Evolutionary conservation across 768 basidiomycete genomes (phyloP).

Genomic region (Russula ochroleuca): DNA sequence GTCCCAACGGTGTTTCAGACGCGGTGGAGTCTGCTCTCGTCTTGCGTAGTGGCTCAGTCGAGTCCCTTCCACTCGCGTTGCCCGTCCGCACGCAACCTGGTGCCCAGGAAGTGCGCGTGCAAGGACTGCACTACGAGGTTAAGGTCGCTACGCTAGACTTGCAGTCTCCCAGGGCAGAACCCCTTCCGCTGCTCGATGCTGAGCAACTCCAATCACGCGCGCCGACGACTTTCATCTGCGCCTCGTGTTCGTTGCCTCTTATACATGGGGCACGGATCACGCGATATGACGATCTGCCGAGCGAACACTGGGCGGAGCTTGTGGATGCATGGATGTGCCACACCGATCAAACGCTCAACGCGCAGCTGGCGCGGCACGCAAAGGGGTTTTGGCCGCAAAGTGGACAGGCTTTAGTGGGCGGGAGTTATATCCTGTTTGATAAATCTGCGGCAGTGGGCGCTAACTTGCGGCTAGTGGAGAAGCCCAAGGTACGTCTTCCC

Average conservation of each 20-base stretch:
- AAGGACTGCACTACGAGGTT: slow-evolving; percentile 62
- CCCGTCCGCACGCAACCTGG: slow-evolving; percentile 58
- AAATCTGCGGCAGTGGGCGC: slow-evolving; percentile 49
- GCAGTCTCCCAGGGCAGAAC: slow-evolving; percentile 25
- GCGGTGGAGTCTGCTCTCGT: slow-evolving; percentile 40
- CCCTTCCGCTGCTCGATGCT: slow-evolving; percentile 61
- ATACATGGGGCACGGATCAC: slow-evolving; percentile 45
- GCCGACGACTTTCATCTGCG: slow-evolving; percentile 69
- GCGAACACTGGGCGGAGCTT: slow-evolving; percentile 96
- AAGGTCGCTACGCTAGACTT: slow-evolving; percentile 48
- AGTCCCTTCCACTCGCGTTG: slow-evolving; percentile 52
- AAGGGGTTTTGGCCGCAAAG: slow-evolving; percentile 75
- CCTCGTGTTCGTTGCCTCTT: slow-evolving; percentile 74
- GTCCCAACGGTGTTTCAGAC: slow-evolving; percentile 28
- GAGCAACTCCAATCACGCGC: slow-evolving; percentile 50
- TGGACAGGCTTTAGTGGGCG: slow-evolving; percentile 79
- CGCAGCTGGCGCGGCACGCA: slow-evolving; percentile 55
- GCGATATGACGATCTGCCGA: slow-evolving; percentile 81
- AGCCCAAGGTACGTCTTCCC: slow-evolving; percentile 51
- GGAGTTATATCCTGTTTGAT: slow-evolving; percentile 82
- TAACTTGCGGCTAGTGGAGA: slow-evolving; percentile 46
- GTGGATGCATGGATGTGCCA: slow-evolving; percentile 99
- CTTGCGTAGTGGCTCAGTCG: slow-evolving; percentile 54
- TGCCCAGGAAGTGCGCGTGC: slow-evolving; percentile 52
- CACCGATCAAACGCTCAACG: slow-evolving; percentile 76